phyloP scores from a whole-genome alignment of 2,329 filamentous ascomycete species.

The Talaromyces funiculosus region DNA sequence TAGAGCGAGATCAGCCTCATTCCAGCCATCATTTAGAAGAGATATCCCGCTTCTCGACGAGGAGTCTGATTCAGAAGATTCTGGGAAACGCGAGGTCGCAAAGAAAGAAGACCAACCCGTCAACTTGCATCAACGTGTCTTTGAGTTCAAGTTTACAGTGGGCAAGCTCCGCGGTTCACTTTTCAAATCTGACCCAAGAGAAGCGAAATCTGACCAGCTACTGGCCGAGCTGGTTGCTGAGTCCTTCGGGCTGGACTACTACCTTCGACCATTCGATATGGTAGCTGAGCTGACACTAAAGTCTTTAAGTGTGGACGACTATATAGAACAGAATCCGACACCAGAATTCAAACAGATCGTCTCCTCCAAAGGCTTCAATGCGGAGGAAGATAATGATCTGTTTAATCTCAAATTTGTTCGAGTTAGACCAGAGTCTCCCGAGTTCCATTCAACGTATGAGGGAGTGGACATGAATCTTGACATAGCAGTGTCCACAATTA shows the following conservation, averaged over 20 bases:
- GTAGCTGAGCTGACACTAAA: conserved; percentile 83
- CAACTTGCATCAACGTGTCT: conserved; percentile 79
- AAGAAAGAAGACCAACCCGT: conserved; percentile 47
- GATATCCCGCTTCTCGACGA: conserved; percentile 77
- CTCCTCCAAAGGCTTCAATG: conserved; percentile 71
- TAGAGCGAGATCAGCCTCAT: conserved; percentile 61
- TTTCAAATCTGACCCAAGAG: conserved; percentile 77
- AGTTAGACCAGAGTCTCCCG: conserved; percentile 84
- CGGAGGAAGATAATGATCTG: conserved; percentile 70
- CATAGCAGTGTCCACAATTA: conserved; percentile 88
- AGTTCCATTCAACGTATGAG: conserved; percentile 87
- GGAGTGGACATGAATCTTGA: conserved; percentile 91
- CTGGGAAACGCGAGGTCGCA: conserved; percentile 56
- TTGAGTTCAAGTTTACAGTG: conserved; percentile 95
- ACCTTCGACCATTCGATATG: conserved; percentile 86
- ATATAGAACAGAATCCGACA: conserved; percentile 78
- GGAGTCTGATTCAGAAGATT: conserved; percentile 52
- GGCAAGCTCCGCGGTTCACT: conserved; percentile 90
- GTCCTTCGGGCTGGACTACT: conserved; percentile 80
- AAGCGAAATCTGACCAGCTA: conserved; percentile 68
- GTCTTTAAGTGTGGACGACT: conserved; percentile 84
- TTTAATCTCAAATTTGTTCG: conserved; percentile 84
- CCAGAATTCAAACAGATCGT: conserved; percentile 96
- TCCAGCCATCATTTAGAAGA: conserved; percentile 65
- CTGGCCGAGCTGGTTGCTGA: conserved; percentile 89